A percentile compares a stretch with the other conserved stretches of the same genome.
phyloP scores from a whole-genome alignment of 257 asterid species.

The Solanum pennellii region DNA sequence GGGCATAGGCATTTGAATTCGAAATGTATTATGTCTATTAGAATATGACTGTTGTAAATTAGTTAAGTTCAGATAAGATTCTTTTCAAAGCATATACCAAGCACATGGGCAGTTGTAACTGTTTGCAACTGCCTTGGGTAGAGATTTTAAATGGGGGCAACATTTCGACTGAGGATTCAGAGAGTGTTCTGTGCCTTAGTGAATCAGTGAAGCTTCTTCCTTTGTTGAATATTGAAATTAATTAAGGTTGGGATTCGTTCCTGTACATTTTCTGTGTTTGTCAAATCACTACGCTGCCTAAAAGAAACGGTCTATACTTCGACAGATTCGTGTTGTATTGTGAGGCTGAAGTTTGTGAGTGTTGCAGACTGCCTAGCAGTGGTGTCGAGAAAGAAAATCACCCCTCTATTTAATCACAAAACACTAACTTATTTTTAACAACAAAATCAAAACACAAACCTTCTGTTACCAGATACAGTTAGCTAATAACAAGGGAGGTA shows the following conservation, averaged over 20 bases:
- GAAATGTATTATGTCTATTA: background rate
- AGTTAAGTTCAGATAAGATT: background rate
- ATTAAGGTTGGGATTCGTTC: background rate
- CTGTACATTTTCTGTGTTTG: background rate
- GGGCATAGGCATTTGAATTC: background rate
- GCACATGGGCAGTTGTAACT: background rate
- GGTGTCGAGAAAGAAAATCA: background rate
- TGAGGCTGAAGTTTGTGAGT: background rate
- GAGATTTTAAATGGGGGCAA: background rate
- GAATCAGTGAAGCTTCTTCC: background rate
- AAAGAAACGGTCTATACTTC: background rate
- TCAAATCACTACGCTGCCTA: background rate
- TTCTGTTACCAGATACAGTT: background rate
- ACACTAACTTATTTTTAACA: background rate
- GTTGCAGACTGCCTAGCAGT: background rate
- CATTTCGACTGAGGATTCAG: background rate
- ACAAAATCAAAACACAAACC: background rate
- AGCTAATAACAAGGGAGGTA: background rate
- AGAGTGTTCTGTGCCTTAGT: background rate
- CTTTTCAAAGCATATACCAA: background rate
- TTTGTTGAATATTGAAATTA: background rate
- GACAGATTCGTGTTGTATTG: background rate
- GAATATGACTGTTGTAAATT: background rate
- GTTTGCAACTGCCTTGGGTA: background rate
- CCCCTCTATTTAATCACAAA: background rate